These are phyloP conservation scores for Daldinia loculata DNA, from an alignment of 495 filamentous ascomycete species.

Conservation along the genomic window DNA sequence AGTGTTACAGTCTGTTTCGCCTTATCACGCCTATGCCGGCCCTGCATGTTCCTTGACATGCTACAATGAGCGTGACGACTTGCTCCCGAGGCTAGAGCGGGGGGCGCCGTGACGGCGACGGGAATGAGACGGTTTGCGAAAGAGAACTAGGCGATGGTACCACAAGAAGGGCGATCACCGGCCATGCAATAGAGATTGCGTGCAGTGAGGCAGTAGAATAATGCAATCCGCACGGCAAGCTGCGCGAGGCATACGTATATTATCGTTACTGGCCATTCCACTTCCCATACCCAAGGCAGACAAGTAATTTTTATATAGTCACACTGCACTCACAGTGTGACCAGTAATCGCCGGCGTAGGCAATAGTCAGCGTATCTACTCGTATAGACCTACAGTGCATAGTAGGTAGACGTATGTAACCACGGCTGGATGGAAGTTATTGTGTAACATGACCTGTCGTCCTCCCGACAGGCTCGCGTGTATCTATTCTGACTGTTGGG, in stretches of 20 bases:
- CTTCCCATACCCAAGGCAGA: background rate
- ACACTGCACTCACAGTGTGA: constrained; percentile 30
- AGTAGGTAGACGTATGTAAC: constrained; percentile 5
- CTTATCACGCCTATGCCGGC: constrained; percentile 22
- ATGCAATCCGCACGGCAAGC: constrained; percentile 23
- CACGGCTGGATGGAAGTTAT: constrained; percentile 15
- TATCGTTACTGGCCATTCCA: constrained; percentile 13
- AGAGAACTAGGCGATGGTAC: constrained; percentile 4
- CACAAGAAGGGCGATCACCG: constrained; percentile 22
- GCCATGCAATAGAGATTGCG: constrained; percentile 24
- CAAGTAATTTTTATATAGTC: constrained; percentile 1
- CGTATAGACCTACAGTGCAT: constrained; percentile 9
- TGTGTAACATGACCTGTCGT: constrained; percentile 38
- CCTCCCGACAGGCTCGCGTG: constrained; percentile 9
- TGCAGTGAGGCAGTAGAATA: constrained; percentile 32
- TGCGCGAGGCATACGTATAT: constrained; percentile 10
- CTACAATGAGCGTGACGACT: constrained; percentile 5
- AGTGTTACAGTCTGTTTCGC: constrained; percentile 26
- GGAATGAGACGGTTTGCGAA: constrained; percentile 19
- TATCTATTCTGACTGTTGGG: constrained; percentile 12
- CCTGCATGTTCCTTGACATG: constrained; percentile 1
- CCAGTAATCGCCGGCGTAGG: constrained; percentile 14
- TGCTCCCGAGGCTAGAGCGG: constrained; percentile 6
- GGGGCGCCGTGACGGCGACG: background rate
- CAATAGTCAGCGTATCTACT: constrained; percentile 28